phyloP scores from a whole-genome alignment of 495 filamentous ascomycete genomes.

The Hyaloscypha finlandica region DNA sequence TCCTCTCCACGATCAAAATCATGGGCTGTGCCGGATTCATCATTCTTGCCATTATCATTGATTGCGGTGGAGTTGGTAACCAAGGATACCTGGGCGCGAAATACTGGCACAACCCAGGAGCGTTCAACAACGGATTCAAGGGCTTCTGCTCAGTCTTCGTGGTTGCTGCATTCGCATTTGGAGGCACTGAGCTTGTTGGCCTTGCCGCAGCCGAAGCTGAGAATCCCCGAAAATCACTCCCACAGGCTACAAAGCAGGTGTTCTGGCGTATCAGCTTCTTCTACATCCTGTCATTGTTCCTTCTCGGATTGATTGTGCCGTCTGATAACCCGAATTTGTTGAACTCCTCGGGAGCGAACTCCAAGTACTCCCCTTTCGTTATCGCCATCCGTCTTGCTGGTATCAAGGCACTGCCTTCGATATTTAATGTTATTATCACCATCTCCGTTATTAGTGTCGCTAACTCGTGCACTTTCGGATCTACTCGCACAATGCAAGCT shows the following conservation, averaged over 20 bases:
- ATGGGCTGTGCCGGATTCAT: conserved; percentile 45
- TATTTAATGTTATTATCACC: conserved; percentile 73
- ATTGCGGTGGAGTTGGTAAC: conserved; percentile 55
- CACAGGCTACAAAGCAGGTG: conserved; percentile 74
- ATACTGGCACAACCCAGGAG: conserved; percentile 57
- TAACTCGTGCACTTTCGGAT: conserved; percentile 64
- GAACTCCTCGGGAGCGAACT: conserved; percentile 39
- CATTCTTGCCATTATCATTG: conserved; percentile 48
- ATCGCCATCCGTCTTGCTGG: conserved; percentile 66
- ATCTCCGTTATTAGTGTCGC: conserved; percentile 59
- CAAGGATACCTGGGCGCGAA: conserved; percentile 44
- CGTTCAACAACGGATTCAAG: conserved; percentile 69
- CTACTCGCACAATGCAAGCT: conserved; percentile 65
- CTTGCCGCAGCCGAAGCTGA: conserved; percentile 81
- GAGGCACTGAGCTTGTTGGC: conserved; percentile 70
- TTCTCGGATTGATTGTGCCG: conserved; percentile 61
- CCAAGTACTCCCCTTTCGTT: conserved; percentile 69
- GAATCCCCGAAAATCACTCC: conserved; percentile 78
- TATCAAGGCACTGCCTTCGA: conserved; percentile 63
- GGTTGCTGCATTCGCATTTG: conserved; percentile 67
- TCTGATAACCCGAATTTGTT: conserved; percentile 33
- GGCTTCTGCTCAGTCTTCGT: conserved; percentile 69
- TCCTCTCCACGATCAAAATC: conserved; percentile 45
- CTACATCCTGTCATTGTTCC: conserved; percentile 66
- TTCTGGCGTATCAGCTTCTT: conserved; percentile 90